phyloP scores from a whole-genome alignment of 768 basidiomycete species.

The button mushroom (Agaricus bisporus) region DNA sequence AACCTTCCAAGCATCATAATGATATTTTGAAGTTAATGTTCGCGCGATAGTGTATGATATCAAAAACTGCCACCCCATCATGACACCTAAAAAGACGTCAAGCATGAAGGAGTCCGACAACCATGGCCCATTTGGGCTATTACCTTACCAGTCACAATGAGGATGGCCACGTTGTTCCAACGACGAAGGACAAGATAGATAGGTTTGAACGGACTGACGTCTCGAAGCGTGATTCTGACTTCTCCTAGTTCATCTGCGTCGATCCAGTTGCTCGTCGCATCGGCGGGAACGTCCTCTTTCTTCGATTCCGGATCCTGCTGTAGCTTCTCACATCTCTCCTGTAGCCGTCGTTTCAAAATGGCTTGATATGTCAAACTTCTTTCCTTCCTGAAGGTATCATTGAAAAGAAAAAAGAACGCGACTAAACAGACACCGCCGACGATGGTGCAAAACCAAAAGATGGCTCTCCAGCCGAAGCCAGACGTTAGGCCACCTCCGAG shows the following conservation, averaged over 20 bases:
- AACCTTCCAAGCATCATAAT: slow-evolving; percentile 58
- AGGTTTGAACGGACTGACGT: slow-evolving; percentile 67
- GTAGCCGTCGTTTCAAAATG: slow-evolving; percentile 38
- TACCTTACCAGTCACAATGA: slow-evolving; percentile 51
- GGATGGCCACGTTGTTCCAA: slow-evolving; percentile 57
- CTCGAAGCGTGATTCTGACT: slow-evolving; percentile 51
- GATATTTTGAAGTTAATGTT: slow-evolving; percentile 54
- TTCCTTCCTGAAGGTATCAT: slow-evolving; percentile 75
- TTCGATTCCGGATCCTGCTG: neutral
- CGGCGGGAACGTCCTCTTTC: neutral
- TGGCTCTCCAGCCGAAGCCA: slow-evolving; percentile 65
- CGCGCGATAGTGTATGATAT: slow-evolving; percentile 67
- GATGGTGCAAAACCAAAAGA: slow-evolving; percentile 74
- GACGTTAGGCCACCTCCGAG: slow-evolving; percentile 61
- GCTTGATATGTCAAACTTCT: slow-evolving; percentile 73
- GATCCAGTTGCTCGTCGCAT: neutral
- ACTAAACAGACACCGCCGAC: slow-evolving; percentile 46
- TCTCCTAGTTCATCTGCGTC: neutral
- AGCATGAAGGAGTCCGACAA: neutral
- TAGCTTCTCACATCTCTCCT: slow-evolving; percentile 16
- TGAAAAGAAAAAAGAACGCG: slow-evolving; percentile 58
- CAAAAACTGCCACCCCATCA: slow-evolving; percentile 31
- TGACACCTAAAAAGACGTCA: neutral
- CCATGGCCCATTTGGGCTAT: neutral
- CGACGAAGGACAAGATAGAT: slow-evolving; percentile 52